Evolutionary conservation across 768 basidiomycete species (phyloP), one percentile per base, ranked within the genome.

Genomic region (Suillus ampliporus): DNA sequence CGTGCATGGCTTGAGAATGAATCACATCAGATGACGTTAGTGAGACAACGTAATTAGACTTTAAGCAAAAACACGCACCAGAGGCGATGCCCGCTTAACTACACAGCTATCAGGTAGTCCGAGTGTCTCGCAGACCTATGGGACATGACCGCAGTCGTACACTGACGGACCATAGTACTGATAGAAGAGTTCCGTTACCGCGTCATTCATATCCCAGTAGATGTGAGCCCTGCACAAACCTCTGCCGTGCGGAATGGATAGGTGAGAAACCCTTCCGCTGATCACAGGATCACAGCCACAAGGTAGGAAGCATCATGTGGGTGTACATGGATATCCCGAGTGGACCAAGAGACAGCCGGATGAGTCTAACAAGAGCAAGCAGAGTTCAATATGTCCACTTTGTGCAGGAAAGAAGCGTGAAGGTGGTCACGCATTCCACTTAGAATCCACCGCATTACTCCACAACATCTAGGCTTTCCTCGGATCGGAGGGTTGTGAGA

Each of bases 1-100:
- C 23, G 23, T 56, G 43, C 31, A 31, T 11, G 54, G 28, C 54
- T 28, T 13, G 38, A 40, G 17, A 56, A 48, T 61, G 41, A 50
- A 38, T 56, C 41, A 41, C 71, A 74, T 74, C 72, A 68, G 64
- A 65, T 72, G 75, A 76, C 74, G 75, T 75, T 66, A 76, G 63
- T 41, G 58, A 64, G 53, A 46, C 58, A 65, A 75, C 74, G 74
- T 75, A 75, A 75, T 75, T 76, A 75, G 75, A 69, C 74, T 75
- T 75, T 76, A 77, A 69, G 68, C 74, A 77, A 75, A 37, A 57
- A 61, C 73, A 76, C 61, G 74, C 73, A 66, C 72, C 70, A 61
- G 66, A 60, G 69, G 67, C 61, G 68, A 67, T 57, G 62, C 35
- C 62, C 61, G 57, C 60, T 58, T 60, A 64, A 60, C 38, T n/a